Conservation (phyloP, 2,329 filamentous ascomycete genomes). For the Aureobasidium sp. region DNA sequence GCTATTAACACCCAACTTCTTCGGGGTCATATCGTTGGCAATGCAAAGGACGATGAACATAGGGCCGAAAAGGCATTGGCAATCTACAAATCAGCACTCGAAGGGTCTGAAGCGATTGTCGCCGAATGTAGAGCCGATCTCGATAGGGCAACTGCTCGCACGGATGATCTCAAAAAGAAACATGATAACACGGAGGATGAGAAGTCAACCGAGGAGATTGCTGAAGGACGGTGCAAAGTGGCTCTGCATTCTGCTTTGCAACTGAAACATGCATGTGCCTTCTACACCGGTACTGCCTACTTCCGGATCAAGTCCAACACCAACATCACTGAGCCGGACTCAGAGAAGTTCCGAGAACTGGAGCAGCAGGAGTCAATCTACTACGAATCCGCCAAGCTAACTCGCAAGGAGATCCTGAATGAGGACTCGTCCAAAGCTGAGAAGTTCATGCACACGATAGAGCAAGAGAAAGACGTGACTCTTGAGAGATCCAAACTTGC, state of each 20-base stretch:
- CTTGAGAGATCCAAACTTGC: conserved; percentile 53
- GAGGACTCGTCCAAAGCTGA: conserved; percentile 51
- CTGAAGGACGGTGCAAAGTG: conserved; percentile 37
- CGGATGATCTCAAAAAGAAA: conserved; percentile 10
- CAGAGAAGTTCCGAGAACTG: conserved; percentile 55
- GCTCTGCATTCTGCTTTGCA: conserved; percentile 67
- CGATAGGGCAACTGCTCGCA: conserved; percentile 30
- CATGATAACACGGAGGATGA: conserved; percentile 17
- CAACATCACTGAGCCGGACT: conserved; percentile 54
- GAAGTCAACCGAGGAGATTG: conserved; percentile 21
- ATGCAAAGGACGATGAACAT: conserved; percentile 48
- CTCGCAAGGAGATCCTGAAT: conserved; percentile 69
- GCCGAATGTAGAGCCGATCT: conserved; percentile 49
- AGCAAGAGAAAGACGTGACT: conserved; percentile 33
- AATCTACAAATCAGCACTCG: conserved; percentile 53
- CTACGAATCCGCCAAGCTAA: conserved; percentile 69
- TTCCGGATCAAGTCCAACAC: conserved; percentile 73
- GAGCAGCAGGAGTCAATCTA: conserved; percentile 62
- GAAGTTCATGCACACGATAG: conserved; percentile 55
- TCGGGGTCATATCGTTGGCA: conserved; percentile 71
- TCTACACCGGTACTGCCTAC: conserved; percentile 75
- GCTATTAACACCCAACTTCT: conserved; percentile 56
- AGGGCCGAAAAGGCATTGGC: conserved; percentile 56
- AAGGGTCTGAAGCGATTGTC: conserved; percentile 42
- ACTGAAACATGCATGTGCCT: conserved; percentile 69